Evolutionary conservation across 2,329 filamentous ascomycete species (phyloP), one percentile per base, ranked within the genome.

Genomic region (Neopestalotiopsis sp.): DNA sequence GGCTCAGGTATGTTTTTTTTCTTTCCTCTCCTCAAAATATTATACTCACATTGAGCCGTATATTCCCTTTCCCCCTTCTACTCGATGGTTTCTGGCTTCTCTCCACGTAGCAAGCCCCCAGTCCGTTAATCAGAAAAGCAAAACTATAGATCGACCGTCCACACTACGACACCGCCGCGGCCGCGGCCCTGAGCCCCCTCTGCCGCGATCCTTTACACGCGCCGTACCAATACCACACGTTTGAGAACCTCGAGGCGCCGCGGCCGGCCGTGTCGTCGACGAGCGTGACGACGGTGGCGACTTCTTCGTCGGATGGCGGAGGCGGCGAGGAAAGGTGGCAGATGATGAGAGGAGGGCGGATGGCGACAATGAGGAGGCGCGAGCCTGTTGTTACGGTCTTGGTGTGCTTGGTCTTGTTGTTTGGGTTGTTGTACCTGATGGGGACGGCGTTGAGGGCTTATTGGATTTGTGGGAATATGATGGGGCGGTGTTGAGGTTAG

Each of bases 161-260:
- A 17, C 62, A 45, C 34, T 65, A 65, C 62, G 62, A 65, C 30
- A 28, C 59, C 17, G 34, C 13, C 34, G 20, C 38, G 20, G 38
- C 34, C 28, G 7, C 59, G 7, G n/a, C 13, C 40, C 24, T 65
- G 40, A 40, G 32, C 13, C 62, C 62, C 62, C 62, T 65, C 38
- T 65, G 62, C 40, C 62, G 62, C 38, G 62, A 65, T 17, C 62
- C 62, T 2, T 40, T 34, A 5, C 38, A 65, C 62, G 62, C 42
- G n/a, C 62, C 24, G 14, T 49, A 49, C 14, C 62, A 65, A 6
- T 65, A 65, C 62, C 62, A 65, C 13, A 65, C 62, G 5, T 65
- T 65, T 40, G 62, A 65, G 28, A 65, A 65, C 38, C 62, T 65
- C 62, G 62, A 65, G 62, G 62, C 62, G 13, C 62, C 62, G 62